Evolutionary conservation across 2,329 filamentous ascomycete genomes (phyloP).

Genomic region (Cercospora sp.): DNA sequence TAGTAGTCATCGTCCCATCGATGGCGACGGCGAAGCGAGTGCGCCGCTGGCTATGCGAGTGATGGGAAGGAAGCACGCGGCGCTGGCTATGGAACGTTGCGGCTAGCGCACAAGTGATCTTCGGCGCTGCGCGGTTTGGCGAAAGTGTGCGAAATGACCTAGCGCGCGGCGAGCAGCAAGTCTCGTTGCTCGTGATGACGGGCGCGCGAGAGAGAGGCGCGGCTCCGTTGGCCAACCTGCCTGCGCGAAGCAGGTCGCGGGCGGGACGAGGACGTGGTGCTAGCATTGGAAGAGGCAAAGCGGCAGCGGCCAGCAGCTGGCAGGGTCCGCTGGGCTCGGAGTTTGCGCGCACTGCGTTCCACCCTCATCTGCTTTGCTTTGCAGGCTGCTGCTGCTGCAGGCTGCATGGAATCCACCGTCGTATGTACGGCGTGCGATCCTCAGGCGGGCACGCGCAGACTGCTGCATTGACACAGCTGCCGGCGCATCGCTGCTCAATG

Average conservation of each 20-base stretch:
- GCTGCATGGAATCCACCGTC: not conserved
- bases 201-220: not conserved
- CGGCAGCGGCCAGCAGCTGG: not conserved
- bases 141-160: not conserved
- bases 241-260: not conserved
- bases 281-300: constrained; percentile 22
- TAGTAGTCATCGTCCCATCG: not conserved
- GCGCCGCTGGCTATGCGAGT: not conserved
- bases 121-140: not conserved
- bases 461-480: constrained; percentile 21
- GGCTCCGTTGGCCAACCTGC: not conserved
- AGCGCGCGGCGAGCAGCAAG: not conserved
- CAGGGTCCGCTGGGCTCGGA: not conserved
- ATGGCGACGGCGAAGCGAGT: not conserved
- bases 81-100: not conserved
- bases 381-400: not conserved
- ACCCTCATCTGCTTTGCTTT: not conserved
- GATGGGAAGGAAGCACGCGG: not conserved
- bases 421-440: not conserved
- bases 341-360: not conserved
- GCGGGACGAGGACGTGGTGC: not conserved
- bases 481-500: constrained; percentile 14
- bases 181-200: not conserved
- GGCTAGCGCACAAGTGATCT: not conserved
- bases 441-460: constrained; percentile 12